phyloP scores from a whole-genome alignment of 1,284 basidiomycete species.

The Tremellales sp. region DNA sequence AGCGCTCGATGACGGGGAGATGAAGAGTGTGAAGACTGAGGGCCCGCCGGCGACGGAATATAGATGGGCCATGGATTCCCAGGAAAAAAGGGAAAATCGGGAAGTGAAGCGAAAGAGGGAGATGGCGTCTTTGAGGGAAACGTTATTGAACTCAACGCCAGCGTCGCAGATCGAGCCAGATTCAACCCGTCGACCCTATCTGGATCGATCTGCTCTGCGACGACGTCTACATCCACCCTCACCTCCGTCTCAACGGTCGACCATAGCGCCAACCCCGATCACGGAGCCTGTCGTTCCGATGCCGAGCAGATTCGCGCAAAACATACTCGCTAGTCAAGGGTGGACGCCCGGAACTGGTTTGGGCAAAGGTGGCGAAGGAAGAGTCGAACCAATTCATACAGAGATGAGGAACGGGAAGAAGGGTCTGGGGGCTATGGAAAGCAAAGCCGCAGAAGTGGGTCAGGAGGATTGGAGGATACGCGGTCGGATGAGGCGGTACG shows the following conservation, averaged over 20 bases:
- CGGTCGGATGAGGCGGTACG: constrained; percentile 32
- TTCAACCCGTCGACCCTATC: constrained; percentile 12
- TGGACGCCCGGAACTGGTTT: constrained; percentile 39
- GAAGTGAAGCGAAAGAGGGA: constrained; percentile 29
- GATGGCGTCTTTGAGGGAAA: constrained; percentile 32
- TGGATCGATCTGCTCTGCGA: constrained; percentile 43
- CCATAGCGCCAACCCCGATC: not conserved
- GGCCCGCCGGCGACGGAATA: too few species aligned
- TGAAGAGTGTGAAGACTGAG: not conserved
- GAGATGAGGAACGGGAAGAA: constrained; percentile 27
- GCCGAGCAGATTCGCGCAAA: constrained; percentile 15
- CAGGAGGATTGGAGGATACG: constrained; percentile 32
- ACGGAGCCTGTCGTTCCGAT: constrained; percentile 5
- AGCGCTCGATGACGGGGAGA: constrained; percentile 29
- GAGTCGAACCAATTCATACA: constrained; percentile 27
- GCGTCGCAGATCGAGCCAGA: not conserved
- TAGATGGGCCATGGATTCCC: constrained; percentile 18
- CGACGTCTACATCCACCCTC: constrained; percentile 25
- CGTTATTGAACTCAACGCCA: constrained; percentile 22
- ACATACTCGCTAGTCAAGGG: constrained; percentile 36
- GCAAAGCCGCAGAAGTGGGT: constrained; percentile 14
- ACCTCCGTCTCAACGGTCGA: constrained; percentile 11
- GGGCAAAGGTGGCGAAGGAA: constrained; percentile 29
- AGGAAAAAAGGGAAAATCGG: constrained; percentile 24
- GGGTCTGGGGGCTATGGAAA: constrained; percentile 31